phyloP scores from a whole-genome alignment of 768 basidiomycete species.

The Lanmaoa pseudosensibilis region DNA sequence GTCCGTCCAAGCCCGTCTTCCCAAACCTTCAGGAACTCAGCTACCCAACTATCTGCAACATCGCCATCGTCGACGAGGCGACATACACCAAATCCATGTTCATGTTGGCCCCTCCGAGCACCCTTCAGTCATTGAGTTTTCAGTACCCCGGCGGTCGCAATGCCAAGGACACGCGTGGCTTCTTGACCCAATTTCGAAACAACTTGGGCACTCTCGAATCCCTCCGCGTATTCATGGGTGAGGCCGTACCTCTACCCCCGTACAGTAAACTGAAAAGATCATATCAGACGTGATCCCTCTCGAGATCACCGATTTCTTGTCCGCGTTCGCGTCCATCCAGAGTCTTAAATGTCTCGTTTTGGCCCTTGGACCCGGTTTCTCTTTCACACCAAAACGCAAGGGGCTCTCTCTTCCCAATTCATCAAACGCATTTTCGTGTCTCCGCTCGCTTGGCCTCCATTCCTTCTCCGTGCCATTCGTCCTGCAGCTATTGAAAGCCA shows the following conservation, averaged over 20 bases:
- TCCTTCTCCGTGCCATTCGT: slow-evolving; percentile 12
- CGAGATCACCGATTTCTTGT: slow-evolving; percentile 18
- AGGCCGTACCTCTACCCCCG: not conserved
- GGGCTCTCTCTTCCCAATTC: slow-evolving; percentile 1
- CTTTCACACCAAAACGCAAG: slow-evolving; percentile 12
- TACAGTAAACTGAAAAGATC: not conserved
- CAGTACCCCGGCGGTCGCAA: slow-evolving; percentile 16
- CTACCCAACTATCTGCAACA: slow-evolving; percentile 18
- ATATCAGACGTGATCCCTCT: slow-evolving; percentile 11
- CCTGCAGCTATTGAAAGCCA: slow-evolving; percentile 5
- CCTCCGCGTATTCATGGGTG: slow-evolving; percentile 21
- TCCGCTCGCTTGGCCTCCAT: slow-evolving; percentile 15
- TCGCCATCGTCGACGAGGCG: slow-evolving; percentile 11
- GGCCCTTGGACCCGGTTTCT: slow-evolving; percentile 12
- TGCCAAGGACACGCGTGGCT: slow-evolving; percentile 13
- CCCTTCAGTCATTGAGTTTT: slow-evolving; percentile 13
- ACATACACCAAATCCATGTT: slow-evolving; percentile 16
- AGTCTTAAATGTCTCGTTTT: slow-evolving; percentile 21
- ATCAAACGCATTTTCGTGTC: slow-evolving; percentile 3
- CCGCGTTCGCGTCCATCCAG: slow-evolving; percentile 10
- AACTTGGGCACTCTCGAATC: slow-evolving; percentile 14
- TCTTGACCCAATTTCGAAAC: slow-evolving; percentile 9
- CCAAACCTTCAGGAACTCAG: slow-evolving; percentile 26
- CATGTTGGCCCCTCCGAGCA: slow-evolving; percentile 3
- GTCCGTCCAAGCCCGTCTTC: slow-evolving; percentile 20